Conservation (phyloP, 2,329 filamentous ascomycete genomes). For the Fusarium hostae region DNA sequence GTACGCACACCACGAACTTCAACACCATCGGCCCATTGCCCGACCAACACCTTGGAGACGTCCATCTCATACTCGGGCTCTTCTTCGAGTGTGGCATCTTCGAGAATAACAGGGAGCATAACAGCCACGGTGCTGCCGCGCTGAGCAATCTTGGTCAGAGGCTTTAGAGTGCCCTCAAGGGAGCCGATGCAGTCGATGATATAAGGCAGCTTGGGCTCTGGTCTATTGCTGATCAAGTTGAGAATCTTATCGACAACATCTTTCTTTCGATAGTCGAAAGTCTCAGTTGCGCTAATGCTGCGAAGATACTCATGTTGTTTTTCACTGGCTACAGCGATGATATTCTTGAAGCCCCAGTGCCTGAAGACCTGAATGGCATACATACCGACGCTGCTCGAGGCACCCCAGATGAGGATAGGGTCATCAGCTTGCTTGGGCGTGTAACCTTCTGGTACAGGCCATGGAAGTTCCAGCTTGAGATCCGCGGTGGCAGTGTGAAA, state of each 20-base stretch:
- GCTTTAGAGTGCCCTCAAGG: slow-evolving; percentile 57
- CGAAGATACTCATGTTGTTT: slow-evolving; percentile 58
- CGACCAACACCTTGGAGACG: slow-evolving; percentile 51
- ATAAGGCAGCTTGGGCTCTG: slow-evolving; percentile 52
- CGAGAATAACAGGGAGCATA: slow-evolving; percentile 69
- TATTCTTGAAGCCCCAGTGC: slow-evolving; percentile 62
- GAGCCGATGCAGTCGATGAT: slow-evolving; percentile 68
- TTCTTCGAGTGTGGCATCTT: slow-evolving; percentile 59
- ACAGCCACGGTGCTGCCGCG: slow-evolving; percentile 64
- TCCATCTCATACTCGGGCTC: slow-evolving; percentile 67
- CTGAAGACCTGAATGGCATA: slow-evolving; percentile 61
- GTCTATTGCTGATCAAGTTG: slow-evolving; percentile 17
- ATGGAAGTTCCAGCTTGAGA: slow-evolving; percentile 64
- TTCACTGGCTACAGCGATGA: slow-evolving; percentile 61
- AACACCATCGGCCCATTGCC: slow-evolving; percentile 64
- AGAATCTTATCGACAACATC: slow-evolving; percentile 52
- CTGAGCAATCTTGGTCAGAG: slow-evolving; percentile 62
- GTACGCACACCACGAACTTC: slow-evolving; percentile 61
- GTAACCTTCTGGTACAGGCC: slow-evolving; percentile 62
- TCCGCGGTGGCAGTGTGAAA: slow-evolving; percentile 64
- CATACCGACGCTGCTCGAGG: slow-evolving; percentile 62
- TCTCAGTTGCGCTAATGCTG: slow-evolving; percentile 56
- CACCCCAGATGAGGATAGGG: slow-evolving; percentile 63
- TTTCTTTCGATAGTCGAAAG: slow-evolving; percentile 59
- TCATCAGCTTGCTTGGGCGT: slow-evolving; percentile 50